Evolutionary conservation across 2,329 filamentous ascomycete genomes (phyloP), one percentile per base, ranked within the genome.

Genomic region (Akanthomyces lecanii): DNA sequence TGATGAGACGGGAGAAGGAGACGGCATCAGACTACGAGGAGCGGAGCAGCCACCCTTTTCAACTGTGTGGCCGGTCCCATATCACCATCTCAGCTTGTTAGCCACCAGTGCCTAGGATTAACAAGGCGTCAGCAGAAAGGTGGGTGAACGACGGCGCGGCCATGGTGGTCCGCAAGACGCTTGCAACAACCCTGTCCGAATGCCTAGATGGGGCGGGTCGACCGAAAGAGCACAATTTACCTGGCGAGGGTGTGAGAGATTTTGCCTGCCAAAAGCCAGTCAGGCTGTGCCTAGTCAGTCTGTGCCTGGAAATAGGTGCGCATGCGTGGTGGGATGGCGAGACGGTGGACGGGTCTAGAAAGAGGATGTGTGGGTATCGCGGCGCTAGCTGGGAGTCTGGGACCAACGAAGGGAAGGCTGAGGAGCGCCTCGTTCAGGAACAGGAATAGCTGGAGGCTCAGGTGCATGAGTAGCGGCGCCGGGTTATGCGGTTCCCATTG

Each of bases 1-100:
- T 69, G 66, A 68, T 67, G 54, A 65, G 65, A 44, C 50, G 63
- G 44, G 67, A 52, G 47, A 58, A 50, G 61, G 52, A 65, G 59
- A 36, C 30, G 4, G 33, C 44, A 47, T 36, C 50, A 47, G 40
- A 25, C 61, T 42, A 38, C 16, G 44, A 62, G 52, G 53, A 51
- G 61, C 53, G 61, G 52, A 63, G 53, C 18, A 25, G 53, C 23
- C 21, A 23, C 61, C 45, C 45, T 53, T 63, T 63, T 58, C 28
- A 14, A 62, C 23, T 25, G 48, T n/a, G 40, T 25, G 60, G 51
- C 40, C 60, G 21, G 25, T 40, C 40, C 59, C 56, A 58, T 40
- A 40, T 40, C 23, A 23, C 14, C 44, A 61, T 61, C 40, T 42
- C 52, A 38, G 51, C 52, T n/a, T 25, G 21, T 40, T 21, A 38